These are phyloP conservation scores for Magnusiomyces sp. DNA, from an alignment of 1,139 yeast genomes.

Conservation along the genomic window DNA sequence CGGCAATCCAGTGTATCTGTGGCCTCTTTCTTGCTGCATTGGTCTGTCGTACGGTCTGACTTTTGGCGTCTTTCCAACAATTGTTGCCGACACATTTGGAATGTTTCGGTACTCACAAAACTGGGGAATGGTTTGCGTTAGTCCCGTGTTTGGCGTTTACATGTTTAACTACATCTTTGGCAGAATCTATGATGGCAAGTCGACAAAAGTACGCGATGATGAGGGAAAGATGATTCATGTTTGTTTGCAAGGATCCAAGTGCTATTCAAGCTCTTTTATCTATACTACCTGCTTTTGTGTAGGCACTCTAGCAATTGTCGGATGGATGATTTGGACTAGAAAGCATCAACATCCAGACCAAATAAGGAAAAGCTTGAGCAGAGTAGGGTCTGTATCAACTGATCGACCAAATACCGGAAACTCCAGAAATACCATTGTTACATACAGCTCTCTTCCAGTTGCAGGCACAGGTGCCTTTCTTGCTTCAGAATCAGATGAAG, in stretches of 20 bases:
- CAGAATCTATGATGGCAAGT: conserved; percentile 28
- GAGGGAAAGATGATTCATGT: conserved; percentile 15
- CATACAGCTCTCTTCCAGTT: neutral
- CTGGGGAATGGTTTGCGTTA: conserved; percentile 55
- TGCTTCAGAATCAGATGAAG: neutral
- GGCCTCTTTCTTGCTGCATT: conserved; percentile 45
- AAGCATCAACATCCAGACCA: conserved; percentile 12
- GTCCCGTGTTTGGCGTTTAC: conserved; percentile 31
- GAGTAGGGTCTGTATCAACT: neutral
- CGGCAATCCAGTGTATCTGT: conserved; percentile 33
- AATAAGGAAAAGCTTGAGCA: neutral
- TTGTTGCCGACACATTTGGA: conserved; percentile 65
- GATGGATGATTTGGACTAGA: conserved; percentile 21
- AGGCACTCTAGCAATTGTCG: conserved; percentile 31
- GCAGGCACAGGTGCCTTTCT: neutral
- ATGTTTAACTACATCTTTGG: conserved; percentile 31
- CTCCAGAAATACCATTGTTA: neutral
- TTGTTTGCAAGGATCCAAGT: conserved; percentile 23
- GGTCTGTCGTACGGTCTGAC: conserved; percentile 69
- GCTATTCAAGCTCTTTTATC: conserved; percentile 24
- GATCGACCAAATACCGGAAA: no score
- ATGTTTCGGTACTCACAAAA: conserved; percentile 60
- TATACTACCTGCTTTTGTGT: conserved; percentile 31
- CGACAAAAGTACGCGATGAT: conserved; percentile 9
- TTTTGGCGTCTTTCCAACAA: conserved; percentile 71